These are phyloP conservation scores for Salix udensis DNA, from an alignment of 345 rosid genomes.

Conservation along the genomic window DNA sequence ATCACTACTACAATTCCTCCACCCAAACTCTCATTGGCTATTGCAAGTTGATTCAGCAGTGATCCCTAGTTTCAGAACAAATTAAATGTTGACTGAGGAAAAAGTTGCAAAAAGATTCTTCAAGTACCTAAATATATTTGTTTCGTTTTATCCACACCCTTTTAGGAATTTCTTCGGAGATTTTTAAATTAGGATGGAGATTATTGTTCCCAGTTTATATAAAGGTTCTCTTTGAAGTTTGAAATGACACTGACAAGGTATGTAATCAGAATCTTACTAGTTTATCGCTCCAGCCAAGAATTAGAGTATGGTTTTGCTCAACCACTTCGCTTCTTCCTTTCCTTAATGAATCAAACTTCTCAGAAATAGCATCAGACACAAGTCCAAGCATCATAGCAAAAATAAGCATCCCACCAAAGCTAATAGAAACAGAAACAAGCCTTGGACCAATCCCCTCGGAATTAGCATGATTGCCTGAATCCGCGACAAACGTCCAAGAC, in stretches of 20 bases:
- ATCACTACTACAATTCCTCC: constrained; percentile 72
- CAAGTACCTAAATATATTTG: not conserved
- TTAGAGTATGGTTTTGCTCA: constrained; percentile 63
- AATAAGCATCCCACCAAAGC: constrained; percentile 81
- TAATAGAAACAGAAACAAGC: constrained; percentile 64
- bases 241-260: not conserved
- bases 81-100: constrained; percentile 1
- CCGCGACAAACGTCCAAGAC: constrained; percentile 68
- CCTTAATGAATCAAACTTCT: constrained; percentile 68
- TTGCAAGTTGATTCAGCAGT: constrained; percentile 57
- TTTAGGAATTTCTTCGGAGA: not conserved
- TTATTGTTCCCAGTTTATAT: not conserved
- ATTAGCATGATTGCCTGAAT: constrained; percentile 63
- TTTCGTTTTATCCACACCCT: not conserved
- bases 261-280: constrained; percentile 45
- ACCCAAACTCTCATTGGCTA: constrained; percentile 73
- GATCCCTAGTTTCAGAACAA: constrained; percentile 49
- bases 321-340: constrained; percentile 71
- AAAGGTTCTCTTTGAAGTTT: not conserved
- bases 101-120: constrained; percentile 1
- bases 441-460: constrained; percentile 66
- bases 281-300: constrained; percentile 86
- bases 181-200: not conserved
- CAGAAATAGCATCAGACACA: constrained; percentile 70
- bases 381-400: constrained; percentile 84